phyloP scores from a whole-genome alignment of 208 protist species.

The Trypanosoma rangeli region DNA sequence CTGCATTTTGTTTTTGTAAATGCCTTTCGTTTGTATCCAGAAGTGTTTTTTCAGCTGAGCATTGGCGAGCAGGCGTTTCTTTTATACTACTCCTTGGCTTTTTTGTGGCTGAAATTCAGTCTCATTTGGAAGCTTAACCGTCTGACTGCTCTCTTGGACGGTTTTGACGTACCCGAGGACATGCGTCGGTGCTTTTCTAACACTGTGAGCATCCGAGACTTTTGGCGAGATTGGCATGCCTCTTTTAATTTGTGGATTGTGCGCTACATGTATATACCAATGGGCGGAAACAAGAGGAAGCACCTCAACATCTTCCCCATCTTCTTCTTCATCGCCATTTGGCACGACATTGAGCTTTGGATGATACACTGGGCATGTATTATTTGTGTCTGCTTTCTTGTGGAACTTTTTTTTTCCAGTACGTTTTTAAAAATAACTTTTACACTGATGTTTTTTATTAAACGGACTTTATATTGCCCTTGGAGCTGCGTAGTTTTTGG shows the following conservation, averaged over 20 bases:
- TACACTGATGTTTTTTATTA: neutral
- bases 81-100: conserved; percentile 47
- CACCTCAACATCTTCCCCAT: conserved; percentile 80
- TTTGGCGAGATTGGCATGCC: conserved; percentile 94
- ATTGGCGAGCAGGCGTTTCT: conserved; percentile 26
- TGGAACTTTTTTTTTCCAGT: neutral
- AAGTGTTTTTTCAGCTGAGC: conserved; percentile 23
- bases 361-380: conserved; percentile 68
- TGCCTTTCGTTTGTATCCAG: conserved; percentile 31
- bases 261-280: conserved; percentile 84
- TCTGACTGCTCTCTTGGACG: conserved; percentile 65
- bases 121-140: conserved; percentile 79
- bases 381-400: conserved; percentile 30
- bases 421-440: neutral
- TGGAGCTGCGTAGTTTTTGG: neutral
- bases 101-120: conserved; percentile 74
- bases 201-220: conserved; percentile 73
- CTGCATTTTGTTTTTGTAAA: conserved; percentile 58
- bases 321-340: conserved; percentile 93
- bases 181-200: conserved; percentile 78
- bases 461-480: neutral
- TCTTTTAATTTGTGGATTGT: conserved; percentile 94
- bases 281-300: conserved; percentile 60
- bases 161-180: conserved; percentile 81
- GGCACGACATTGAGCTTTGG: conserved; percentile 87